Evolutionary conservation across 768 basidiomycete genomes (phyloP).

Genomic region (Trametes cinnabarina): DNA sequence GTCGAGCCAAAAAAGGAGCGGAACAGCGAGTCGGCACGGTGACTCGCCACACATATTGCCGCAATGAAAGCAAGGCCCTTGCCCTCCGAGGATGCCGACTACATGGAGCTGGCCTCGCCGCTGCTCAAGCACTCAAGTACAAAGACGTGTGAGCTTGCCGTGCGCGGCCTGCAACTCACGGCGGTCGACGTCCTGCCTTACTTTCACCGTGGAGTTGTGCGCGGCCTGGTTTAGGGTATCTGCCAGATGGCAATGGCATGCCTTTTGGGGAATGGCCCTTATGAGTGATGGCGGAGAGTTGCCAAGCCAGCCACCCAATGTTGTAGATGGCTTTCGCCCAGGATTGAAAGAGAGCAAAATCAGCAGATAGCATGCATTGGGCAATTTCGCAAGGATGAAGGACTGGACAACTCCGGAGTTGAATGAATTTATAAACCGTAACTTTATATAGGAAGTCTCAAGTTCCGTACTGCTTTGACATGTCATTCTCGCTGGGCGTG

Average conservation of each 20-base stretch:
- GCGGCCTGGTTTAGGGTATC: too few relatives aligned
- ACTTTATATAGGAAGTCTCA: too few relatives aligned
- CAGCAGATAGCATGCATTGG: neutral
- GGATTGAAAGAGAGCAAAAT: neutral
- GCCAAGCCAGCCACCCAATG: neutral
- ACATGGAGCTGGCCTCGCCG: slow-evolving; percentile 39
- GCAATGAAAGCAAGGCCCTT: slow-evolving; percentile 37
- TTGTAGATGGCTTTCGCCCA: neutral
- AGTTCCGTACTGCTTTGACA: too few relatives aligned
- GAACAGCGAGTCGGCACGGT: slow-evolving; percentile 41
- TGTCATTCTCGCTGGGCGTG: too few relatives aligned
- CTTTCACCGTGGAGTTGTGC: slow-evolving; percentile 33
- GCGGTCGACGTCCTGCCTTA: slow-evolving; percentile 36
- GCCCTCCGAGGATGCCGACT: slow-evolving; percentile 37
- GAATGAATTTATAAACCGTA: too few relatives aligned
- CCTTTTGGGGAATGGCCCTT: too few relatives aligned
- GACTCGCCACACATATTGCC: slow-evolving; percentile 36
- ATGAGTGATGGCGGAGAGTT: slow-evolving; percentile 8
- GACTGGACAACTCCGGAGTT: too few relatives aligned
- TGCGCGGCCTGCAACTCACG: slow-evolving; percentile 28
- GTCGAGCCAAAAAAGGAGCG: slow-evolving; percentile 36
- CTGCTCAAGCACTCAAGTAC: slow-evolving; percentile 39
- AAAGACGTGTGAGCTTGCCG: slow-evolving; percentile 39
- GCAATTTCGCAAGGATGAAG: too few relatives aligned
- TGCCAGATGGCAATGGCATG: too few relatives aligned